Base-by-base conservation (phyloP, 441 rosid genomes). In the Theobroma grandiflorum region DNA sequence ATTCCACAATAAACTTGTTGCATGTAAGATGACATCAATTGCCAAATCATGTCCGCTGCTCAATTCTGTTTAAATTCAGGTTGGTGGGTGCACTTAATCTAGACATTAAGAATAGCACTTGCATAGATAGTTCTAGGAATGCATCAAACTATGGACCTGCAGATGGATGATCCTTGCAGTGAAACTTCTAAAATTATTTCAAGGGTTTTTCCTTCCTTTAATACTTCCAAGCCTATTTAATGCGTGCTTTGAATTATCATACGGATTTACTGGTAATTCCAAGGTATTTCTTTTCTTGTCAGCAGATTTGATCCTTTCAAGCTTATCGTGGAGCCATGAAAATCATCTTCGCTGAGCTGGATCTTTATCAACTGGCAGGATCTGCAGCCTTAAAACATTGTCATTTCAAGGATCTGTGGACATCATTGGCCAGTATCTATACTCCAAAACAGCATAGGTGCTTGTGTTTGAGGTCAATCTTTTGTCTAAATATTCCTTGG, bases 141-240 rank as follows among this genome's bases (percentile, higher is more conserved):
- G 86, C 85, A 70, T 85, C 90, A 2, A 81, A 86, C 86, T 83
- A 80, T 73, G 87, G 86, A 53, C 82, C 88, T 69, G 85, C 85
- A 43, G 88, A 85, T 52, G n/a, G n/a, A n/a, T 87, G 78, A 77
- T 83, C 91, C 57, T 82, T 86, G 49, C 74, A 85, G 26, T 87
- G 87, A 89, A 64, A 76, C 31, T 57, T 66, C 82, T 52, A 49
- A 76, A n/a, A 42, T 74, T 79, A 74, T 74, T 6, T 58, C 76
- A 76, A 26, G 86, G 94, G 93, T 91, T 88, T 82, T 89, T 86
- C 86, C 85, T 81, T 83, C 85, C 88, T 79, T 81, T 43, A 78
- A 86, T 74, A 42, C 68, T 85, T 85, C 82, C 84, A 64, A 78
- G 76, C 68, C 16, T 65, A 52, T 61, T 58, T 38, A 43, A 62